A percentile compares a stretch with the other conserved stretches of the same genome.
Conservation (phyloP, 768 basidiomycete species). For the Cystoderma amianthinum region DNA sequence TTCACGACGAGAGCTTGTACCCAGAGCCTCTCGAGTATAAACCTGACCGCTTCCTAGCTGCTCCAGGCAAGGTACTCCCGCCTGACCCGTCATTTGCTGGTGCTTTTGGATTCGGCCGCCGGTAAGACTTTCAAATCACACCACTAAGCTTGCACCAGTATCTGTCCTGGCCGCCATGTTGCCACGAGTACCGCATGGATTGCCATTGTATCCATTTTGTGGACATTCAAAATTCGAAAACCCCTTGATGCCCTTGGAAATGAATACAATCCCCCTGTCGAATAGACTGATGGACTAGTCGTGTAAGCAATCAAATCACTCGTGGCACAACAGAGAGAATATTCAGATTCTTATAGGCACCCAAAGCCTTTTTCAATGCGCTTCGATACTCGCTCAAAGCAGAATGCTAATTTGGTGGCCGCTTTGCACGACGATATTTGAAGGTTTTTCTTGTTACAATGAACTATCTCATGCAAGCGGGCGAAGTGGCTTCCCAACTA, state of each 20-base stretch:
- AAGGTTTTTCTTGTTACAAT: too few relatives aligned
- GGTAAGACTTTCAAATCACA: conserved; percentile 16
- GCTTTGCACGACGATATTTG: too few relatives aligned
- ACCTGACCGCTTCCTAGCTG: conserved; percentile 46
- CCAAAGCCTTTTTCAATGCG: conserved; percentile 14
- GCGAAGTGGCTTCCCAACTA: conserved; percentile 38
- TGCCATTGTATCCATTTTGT: conserved; percentile 18
- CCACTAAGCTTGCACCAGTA: conserved; percentile 9
- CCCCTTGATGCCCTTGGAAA: conserved; percentile 15
- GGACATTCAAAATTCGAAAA: conserved; percentile 20
- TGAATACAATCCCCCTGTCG: conserved; percentile 9
- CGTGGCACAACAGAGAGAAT: neutral
- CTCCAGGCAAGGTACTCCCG: conserved; percentile 10
- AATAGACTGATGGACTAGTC: conserved; percentile 18
- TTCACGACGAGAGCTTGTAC: conserved; percentile 44
- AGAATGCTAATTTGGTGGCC: too few relatives aligned
- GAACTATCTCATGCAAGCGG: too few relatives aligned
- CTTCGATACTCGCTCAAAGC: too few relatives aligned
- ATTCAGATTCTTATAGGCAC: conserved; percentile 10
- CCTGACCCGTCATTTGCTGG: conserved; percentile 13
- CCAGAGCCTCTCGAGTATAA: conserved; percentile 44
- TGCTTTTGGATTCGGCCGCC: conserved; percentile 26
- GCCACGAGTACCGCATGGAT: conserved; percentile 22
- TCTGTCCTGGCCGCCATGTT: conserved; percentile 28
- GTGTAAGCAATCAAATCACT: conserved; percentile 7